Base-by-base conservation (phyloP, 345 rosid genomes). In the Camelina hispida region DNA sequence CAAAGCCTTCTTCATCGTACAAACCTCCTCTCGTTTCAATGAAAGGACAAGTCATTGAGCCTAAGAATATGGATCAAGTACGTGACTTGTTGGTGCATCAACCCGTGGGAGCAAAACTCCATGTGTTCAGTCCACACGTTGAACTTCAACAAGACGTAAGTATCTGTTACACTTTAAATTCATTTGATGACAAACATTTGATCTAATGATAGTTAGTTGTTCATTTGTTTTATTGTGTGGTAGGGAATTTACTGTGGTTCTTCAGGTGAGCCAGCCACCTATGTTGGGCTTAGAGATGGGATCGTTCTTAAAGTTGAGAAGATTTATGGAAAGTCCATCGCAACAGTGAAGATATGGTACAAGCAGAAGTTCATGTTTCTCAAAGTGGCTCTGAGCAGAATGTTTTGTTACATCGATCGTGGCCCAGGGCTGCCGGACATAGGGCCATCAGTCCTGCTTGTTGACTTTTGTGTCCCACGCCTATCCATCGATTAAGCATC, bases 281-380 rank as follows among this genome's bases (percentile, higher is more conserved):
- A 62, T 43, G 52, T 42, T 62, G 67, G 67, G 23, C 52, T 42
- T 62, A 62, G 67, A 59, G 64, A 59, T 59, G 64, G 16, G n/a
- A 59, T 59, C 10, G 6, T 59, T 0, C 15, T 59, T 59, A 35
- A 35, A 43, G 20, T 23, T 0, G 35, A 62, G 20, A 62, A 62
- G 37, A 43, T 38, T 2, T 18, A 42, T 8, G 67, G 52, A 4
- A 62, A 20, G 17, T 37, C 66, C 17, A 38, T 61, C 1, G 66
- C 48, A 7, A 38, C 6, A 18, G 52, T 62, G 15, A 43, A 43
- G 67, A 1, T 62, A 43, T 62, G 67, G 37, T 44, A 62, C 53
- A 43, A 43, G 67, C 23, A 62, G 9, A 43, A 62, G 67, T 22
- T 15, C 3, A 4, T 2, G n/a, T 4, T 62, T 43, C 1, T 62